Conservation (phyloP, 257 asterid genomes). For the Lantana camara region DNA sequence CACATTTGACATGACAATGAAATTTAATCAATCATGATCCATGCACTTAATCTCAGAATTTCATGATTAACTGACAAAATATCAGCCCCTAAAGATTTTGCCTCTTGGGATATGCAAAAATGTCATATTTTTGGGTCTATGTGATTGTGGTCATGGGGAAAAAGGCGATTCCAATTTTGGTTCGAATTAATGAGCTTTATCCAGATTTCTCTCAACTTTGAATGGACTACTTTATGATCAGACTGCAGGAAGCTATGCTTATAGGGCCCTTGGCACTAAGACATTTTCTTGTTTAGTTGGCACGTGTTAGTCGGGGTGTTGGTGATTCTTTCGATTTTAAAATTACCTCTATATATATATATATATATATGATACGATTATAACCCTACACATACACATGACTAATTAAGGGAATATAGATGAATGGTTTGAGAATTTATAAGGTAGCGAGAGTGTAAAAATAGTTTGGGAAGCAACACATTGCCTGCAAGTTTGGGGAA, state of each 20-base stretch:
- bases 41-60: not conserved
- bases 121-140: not conserved
- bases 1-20: not conserved
- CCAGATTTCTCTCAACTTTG: slow-evolving; percentile 14
- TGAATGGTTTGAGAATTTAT: no score
- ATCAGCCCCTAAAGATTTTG: not conserved
- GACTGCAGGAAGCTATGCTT: not conserved
- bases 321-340: no score
- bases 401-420: no score
- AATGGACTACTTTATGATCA: not conserved
- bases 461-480: no score
- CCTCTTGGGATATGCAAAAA: not conserved
- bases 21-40: not conserved
- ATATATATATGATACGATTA: no score
- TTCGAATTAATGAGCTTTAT: not conserved
- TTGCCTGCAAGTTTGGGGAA: no score
- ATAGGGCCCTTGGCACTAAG: not conserved
- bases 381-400: no score
- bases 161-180: slow-evolving; percentile 13
- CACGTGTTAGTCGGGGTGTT: no score
- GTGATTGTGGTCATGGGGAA: not conserved
- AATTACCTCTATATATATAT: no score
- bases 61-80: no score
- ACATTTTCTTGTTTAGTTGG: no score
- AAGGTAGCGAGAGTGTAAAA: no score